Evolutionary conservation across 495 filamentous ascomycete species (phyloP).

Genomic region (Extremus antarcticus): DNA sequence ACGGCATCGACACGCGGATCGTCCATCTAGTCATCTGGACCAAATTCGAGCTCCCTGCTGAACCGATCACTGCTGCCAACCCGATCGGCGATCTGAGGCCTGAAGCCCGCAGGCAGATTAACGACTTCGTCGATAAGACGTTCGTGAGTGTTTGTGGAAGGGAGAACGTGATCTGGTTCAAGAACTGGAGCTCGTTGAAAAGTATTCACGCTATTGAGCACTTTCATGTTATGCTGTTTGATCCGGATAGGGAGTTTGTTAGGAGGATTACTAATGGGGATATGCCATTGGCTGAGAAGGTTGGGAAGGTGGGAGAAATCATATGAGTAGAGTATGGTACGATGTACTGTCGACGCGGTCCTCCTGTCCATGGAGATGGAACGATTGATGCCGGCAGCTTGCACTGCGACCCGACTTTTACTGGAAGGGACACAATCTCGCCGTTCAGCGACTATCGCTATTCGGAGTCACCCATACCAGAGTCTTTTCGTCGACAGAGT

Average conservation of each 20-base stretch:
- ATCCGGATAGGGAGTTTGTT: conserved; percentile 48
- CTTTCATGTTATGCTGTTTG: conserved; percentile 57
- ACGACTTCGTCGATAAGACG: conserved; percentile 52
- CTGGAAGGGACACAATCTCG: too few species aligned
- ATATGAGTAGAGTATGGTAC: neutral
- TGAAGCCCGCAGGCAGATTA: conserved; percentile 49
- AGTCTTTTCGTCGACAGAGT: too few species aligned
- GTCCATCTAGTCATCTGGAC: conserved; percentile 61
- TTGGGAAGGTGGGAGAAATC: neutral
- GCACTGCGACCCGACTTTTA: too few species aligned
- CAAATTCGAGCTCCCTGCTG: conserved; percentile 27
- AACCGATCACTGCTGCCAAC: conserved; percentile 43
- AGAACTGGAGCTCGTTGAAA: conserved; percentile 85
- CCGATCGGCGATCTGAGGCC: conserved; percentile 58
- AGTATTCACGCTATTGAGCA: conserved; percentile 76
- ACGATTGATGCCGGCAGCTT: too few species aligned
- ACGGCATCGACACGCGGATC: conserved; percentile 61
- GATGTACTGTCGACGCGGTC: too few species aligned
- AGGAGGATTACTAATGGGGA: conserved; percentile 17
- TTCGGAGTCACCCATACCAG: too few species aligned
- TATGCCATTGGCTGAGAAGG: neutral
- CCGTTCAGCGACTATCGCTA: too few species aligned
- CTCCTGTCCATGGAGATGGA: too few species aligned
- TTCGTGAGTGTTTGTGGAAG: conserved; percentile 50
- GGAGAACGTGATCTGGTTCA: conserved; percentile 69